These are phyloP conservation scores for Pezicula radicicola DNA, from an alignment of 2,329 filamentous ascomycete genomes.

Conservation along the genomic window DNA sequence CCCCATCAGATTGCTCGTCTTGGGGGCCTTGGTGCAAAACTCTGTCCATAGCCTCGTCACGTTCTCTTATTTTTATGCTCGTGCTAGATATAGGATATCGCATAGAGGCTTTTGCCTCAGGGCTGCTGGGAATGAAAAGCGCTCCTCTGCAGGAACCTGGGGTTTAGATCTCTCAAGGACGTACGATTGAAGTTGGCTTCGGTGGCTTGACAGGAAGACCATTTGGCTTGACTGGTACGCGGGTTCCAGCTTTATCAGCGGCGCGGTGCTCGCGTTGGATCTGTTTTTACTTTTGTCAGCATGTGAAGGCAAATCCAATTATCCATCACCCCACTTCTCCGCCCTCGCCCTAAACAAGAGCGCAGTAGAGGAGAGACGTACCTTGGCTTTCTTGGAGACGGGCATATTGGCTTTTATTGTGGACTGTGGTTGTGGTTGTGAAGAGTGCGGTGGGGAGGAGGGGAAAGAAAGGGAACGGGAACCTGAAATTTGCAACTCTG, in stretches of 20 bases:
- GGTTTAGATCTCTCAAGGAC: constrained; percentile 11
- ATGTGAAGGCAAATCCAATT: not conserved
- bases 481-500: not conserved
- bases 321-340: not conserved
- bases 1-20: not conserved
- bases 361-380: constrained; percentile 13
- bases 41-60: not conserved
- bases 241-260: constrained; percentile 51
- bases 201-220: constrained; percentile 51
- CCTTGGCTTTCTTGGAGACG: constrained; percentile 45
- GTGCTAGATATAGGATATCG: not conserved
- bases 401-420: constrained; percentile 33
- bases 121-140: not conserved
- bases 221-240: constrained; percentile 50
- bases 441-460: constrained; percentile 19
- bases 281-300: constrained; percentile 24
- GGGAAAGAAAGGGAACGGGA: not conserved
- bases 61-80: too few species aligned
- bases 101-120: not conserved
- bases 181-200: constrained; percentile 48
- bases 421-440: not conserved
- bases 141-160: not conserved
- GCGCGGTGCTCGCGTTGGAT: constrained; percentile 53
- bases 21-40: too few species aligned
- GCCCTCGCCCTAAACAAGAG: not conserved